Conservation (phyloP, 495 filamentous ascomycete species). For the Penicillium cinerascens region DNA sequence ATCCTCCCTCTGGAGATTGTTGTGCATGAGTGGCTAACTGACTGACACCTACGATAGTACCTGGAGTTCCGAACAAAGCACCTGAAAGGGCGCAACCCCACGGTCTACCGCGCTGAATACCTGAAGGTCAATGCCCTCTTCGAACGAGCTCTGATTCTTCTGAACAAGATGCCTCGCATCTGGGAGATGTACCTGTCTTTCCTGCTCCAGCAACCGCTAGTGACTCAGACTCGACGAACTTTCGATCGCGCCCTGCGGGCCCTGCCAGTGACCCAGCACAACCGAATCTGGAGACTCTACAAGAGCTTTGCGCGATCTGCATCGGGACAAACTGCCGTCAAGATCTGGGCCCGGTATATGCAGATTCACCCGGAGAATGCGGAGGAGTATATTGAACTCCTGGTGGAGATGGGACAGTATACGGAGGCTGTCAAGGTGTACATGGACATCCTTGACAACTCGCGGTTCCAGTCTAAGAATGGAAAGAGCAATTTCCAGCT, state of each 20-base stretch:
- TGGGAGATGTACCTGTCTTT: slow-evolving; percentile 99
- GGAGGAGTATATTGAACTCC: slow-evolving; percentile 89
- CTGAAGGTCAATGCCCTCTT: slow-evolving; percentile 94
- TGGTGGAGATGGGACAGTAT: slow-evolving; percentile 78
- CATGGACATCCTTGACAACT: slow-evolving; percentile 91
- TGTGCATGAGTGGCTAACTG: neutral
- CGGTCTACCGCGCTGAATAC: slow-evolving; percentile 76
- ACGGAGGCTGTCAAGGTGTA: slow-evolving; percentile 91
- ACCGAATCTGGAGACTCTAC: slow-evolving; percentile 93
- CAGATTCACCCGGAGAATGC: slow-evolving; percentile 95
- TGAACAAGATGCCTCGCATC: slow-evolving; percentile 98
- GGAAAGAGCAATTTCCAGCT: slow-evolving; percentile 93
- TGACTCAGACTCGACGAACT: slow-evolving; percentile 83
- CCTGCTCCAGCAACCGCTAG: slow-evolving; percentile 82
- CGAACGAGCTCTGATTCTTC: slow-evolving; percentile 85
- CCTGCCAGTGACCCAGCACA: slow-evolving; percentile 94
- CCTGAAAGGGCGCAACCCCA: slow-evolving; percentile 77
- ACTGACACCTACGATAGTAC: slow-evolving; percentile 54
- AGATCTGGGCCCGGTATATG: slow-evolving; percentile 95
- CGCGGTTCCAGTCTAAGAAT: slow-evolving; percentile 85
- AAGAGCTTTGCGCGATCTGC: slow-evolving; percentile 90
- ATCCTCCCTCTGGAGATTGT: neutral
- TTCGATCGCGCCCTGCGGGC: slow-evolving; percentile 95
- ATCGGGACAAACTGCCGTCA: slow-evolving; percentile 84
- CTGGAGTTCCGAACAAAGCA: slow-evolving; percentile 82